These are phyloP conservation scores for Oryza glumipatula DNA, from an alignment of 176 grass and related monocot genomes.

Conservation along the genomic window DNA sequence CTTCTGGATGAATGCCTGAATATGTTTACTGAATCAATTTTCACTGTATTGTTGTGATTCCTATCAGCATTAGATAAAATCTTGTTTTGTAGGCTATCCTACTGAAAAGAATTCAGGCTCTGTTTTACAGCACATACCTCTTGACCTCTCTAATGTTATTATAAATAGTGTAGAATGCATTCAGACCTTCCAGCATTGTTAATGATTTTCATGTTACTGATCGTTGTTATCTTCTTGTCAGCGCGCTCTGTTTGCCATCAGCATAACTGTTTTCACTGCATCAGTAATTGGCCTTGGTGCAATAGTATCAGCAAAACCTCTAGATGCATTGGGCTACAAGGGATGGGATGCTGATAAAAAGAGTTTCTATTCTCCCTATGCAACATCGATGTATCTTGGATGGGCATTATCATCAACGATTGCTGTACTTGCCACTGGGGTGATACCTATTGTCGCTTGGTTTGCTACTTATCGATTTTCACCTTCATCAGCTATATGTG, in stretches of 20 bases:
- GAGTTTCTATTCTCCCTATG: conserved; percentile 86
- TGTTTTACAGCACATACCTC: conserved; percentile 10
- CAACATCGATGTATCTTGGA: conserved; percentile 96
- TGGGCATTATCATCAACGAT: conserved; percentile 92
- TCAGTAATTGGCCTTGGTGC: conserved; percentile 90
- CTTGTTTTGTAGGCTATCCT: conserved; percentile 25
- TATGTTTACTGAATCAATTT: conserved; percentile 1
- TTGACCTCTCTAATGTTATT: conserved; percentile 25
- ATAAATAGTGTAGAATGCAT: conserved; percentile 18
- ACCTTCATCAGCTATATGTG: conserved; percentile 88
- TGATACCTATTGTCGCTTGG: conserved; percentile 93
- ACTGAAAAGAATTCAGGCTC: conserved; percentile 5
- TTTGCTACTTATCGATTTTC: conserved; percentile 94
- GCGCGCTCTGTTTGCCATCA: conserved; percentile 68
- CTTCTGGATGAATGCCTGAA: conserved; percentile 22
- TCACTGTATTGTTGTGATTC: not conserved
- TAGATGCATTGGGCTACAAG: conserved; percentile 94
- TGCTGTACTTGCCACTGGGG: conserved; percentile 74
- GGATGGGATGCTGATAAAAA: conserved; percentile 90
- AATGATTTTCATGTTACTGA: conserved; percentile 32
- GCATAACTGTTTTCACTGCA: conserved; percentile 71
- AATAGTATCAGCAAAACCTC: conserved; percentile 95
- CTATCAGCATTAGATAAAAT: not conserved
- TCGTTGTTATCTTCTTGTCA: conserved; percentile 43
- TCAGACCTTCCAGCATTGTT: conserved; percentile 21